Evolutionary conservation across 1,139 yeast genomes (phyloP).

Genomic region (Blastobotrys elegans): DNA sequence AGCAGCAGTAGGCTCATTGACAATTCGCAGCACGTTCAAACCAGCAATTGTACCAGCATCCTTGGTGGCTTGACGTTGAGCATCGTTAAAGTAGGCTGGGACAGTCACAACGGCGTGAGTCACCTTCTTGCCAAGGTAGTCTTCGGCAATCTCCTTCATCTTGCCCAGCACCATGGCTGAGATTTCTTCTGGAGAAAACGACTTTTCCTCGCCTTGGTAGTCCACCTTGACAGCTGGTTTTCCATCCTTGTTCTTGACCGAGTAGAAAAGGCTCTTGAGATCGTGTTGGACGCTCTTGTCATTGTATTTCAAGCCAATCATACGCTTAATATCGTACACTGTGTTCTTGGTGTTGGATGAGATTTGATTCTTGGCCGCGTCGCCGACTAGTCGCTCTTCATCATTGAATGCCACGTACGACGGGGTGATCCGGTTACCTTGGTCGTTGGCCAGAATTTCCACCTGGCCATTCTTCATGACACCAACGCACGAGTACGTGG

Average conservation of each 20-base stretch:
- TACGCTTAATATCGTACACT: conserved; percentile 84
- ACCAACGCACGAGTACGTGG: conserved; percentile 91
- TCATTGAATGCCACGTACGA: conserved; percentile 95
- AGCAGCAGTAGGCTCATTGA: conserved; percentile 98
- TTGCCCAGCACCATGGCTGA: conserved; percentile 96
- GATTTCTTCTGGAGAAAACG: conserved; percentile 93
- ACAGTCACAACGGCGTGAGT: conserved; percentile 95
- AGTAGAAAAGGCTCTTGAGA: conserved; percentile 94
- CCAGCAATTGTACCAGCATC: conserved; percentile 99
- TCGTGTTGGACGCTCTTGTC: conserved; percentile 90
- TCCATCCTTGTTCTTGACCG: conserved; percentile 77
- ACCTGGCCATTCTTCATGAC: conserved; percentile 90
- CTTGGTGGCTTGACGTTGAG: conserved; percentile 96
- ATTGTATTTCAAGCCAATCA: conserved; percentile 86
- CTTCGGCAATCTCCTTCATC: conserved; percentile 96
- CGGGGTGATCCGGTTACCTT: conserved; percentile 98
- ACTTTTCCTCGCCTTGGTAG: conserved; percentile 89
- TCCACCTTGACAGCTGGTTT: conserved; percentile 89
- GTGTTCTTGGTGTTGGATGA: conserved; percentile 96
- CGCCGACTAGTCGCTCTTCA: conserved; percentile 92
- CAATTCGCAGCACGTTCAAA: conserved; percentile 91
- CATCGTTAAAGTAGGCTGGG: conserved; percentile 97
- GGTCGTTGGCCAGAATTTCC: conserved; percentile 91
- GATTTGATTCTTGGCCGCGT: conserved; percentile 96
- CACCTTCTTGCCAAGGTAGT: conserved; percentile 78